phyloP scores from a whole-genome alignment of 305 asterid species.

The Salvia sclarea region DNA sequence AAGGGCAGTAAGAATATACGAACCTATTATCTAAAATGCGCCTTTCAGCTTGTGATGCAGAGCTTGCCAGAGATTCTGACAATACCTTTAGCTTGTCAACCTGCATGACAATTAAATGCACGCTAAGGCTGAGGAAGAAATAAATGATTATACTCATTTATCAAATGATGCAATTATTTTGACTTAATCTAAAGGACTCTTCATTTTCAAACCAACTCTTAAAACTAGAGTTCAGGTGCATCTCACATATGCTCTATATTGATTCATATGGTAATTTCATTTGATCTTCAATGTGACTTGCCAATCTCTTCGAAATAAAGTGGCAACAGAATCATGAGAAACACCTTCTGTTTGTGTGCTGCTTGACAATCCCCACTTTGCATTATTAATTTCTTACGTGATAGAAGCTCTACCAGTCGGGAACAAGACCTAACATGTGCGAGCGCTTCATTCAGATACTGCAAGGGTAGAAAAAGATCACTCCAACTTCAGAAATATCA shows the following conservation, averaged over 20 bases:
- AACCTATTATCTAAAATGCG: slow-evolving; percentile 84
- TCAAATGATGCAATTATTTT: slow-evolving; percentile 17
- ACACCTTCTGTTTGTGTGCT: slow-evolving; percentile 59
- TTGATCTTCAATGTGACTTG: neutral
- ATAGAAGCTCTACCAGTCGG: slow-evolving; percentile 63
- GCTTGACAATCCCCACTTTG: slow-evolving; percentile 45
- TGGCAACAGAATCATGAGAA: slow-evolving; percentile 4
- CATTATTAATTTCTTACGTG: slow-evolving; percentile 52
- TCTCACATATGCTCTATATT: neutral
- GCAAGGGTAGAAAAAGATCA: slow-evolving; percentile 31
- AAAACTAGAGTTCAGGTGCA: neutral
- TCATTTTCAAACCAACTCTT: slow-evolving; percentile 1
- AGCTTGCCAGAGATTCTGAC: slow-evolving; percentile 87
- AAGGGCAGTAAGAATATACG: slow-evolving; percentile 21
- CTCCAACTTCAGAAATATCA: slow-evolving; percentile 22
- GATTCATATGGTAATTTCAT: slow-evolving; percentile 13
- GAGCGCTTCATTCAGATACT: slow-evolving; percentile 65
- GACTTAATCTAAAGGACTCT: neutral
- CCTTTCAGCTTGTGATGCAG: slow-evolving; percentile 70
- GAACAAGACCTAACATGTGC: slow-evolving; percentile 61
- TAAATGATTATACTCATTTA: slow-evolving; percentile 1
- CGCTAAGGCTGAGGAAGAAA: slow-evolving; percentile 17
- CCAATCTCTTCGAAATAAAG: neutral
- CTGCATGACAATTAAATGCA: slow-evolving; percentile 47
- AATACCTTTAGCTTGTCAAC: slow-evolving; percentile 80